Percentiles rank a stretch among this genome's conserved stretches.
phyloP scores from a whole-genome alignment of 192 early-diverging fungal species.

The Neocallimastix lanati region DNA sequence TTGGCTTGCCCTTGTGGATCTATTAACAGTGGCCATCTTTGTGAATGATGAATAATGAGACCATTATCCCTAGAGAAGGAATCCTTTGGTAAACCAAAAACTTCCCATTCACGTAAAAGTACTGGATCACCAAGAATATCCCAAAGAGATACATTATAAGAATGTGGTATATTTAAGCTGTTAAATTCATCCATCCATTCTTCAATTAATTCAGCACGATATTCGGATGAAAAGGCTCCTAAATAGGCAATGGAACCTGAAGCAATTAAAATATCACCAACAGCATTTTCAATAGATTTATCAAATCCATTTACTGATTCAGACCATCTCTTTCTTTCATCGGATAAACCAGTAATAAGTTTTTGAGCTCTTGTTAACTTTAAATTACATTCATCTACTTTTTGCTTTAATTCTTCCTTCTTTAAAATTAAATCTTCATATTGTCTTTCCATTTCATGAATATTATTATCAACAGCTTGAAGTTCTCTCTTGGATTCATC shows the following conservation, averaged over 20 bases:
- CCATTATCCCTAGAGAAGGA: constrained; percentile 39
- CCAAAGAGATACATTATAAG: constrained; percentile 20
- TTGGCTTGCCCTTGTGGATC: constrained; percentile 46
- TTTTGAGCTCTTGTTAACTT: constrained; percentile 36
- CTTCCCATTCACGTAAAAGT: constrained; percentile 27
- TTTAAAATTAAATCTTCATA: constrained; percentile 34
- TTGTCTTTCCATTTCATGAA: constrained; percentile 27
- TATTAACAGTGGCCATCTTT: constrained; percentile 42
- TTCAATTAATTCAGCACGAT: constrained; percentile 17
- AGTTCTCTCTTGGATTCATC: constrained; percentile 31
- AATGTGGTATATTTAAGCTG: constrained; percentile 23
- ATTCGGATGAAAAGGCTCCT: constrained; percentile 33
- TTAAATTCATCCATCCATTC: constrained; percentile 28
- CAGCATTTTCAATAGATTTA: background rate
- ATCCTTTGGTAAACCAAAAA: constrained; percentile 39
- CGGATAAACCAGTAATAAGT: constrained; percentile 34
- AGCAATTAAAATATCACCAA: constrained; percentile 31
- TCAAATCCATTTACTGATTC: constrained; percentile 21
- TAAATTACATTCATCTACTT: constrained; percentile 33
- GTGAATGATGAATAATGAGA: constrained; percentile 28
- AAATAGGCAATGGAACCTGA: constrained; percentile 42
- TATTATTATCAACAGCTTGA: constrained; percentile 37
- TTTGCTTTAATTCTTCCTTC: constrained; percentile 32
- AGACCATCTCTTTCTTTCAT: constrained; percentile 37
- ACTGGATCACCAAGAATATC: constrained; percentile 35